A percentile compares a stretch with the other conserved stretches of the same genome.
These are phyloP conservation scores for Coniferiporia sulphurascens DNA, from an alignment of 1,284 basidiomycete genomes.

Conservation along the genomic window DNA sequence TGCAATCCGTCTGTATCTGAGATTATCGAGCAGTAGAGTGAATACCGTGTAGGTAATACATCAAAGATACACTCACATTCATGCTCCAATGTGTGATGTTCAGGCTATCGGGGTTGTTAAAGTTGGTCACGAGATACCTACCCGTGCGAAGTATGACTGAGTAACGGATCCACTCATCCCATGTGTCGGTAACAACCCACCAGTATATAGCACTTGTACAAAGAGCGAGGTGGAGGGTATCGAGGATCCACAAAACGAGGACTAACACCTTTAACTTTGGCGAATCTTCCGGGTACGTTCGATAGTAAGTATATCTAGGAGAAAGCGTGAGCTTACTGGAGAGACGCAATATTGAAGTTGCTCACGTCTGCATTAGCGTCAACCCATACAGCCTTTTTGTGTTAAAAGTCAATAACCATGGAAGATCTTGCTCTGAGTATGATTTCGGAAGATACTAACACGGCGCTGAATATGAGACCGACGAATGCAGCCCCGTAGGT, in stretches of 20 bases:
- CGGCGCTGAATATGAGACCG: slow-evolving; percentile 25
- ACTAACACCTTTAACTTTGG: slow-evolving; percentile 24
- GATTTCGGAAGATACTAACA: slow-evolving; percentile 20
- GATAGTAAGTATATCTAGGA: slow-evolving; percentile 16
- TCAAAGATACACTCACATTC: slow-evolving; percentile 22
- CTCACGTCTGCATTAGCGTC: slow-evolving; percentile 28
- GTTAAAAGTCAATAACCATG: not conserved
- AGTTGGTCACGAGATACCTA: slow-evolving; percentile 30
- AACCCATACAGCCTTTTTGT: slow-evolving; percentile 24
- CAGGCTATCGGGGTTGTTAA: slow-evolving; percentile 23
- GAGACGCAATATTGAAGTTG: not conserved
- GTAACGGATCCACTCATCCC: too few relatives aligned
- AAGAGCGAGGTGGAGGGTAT: slow-evolving; percentile 26
- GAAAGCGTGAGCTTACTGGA: not conserved
- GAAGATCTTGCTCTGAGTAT: not conserved
- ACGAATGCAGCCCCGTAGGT: slow-evolving; percentile 27
- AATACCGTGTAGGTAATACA: not conserved
- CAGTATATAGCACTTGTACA: slow-evolving; percentile 28
- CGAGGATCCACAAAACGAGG: slow-evolving; percentile 23
- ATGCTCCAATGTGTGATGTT: slow-evolving; percentile 27
- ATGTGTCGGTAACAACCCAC: slow-evolving; percentile 13
- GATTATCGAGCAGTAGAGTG: not conserved
- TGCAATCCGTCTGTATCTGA: slow-evolving; percentile 29
- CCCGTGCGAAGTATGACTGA: too few relatives aligned
- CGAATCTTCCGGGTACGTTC: slow-evolving; percentile 24